Conservation (phyloP, 2,329 filamentous ascomycete genomes). For the Pseudogymnoascus sp. region DNA sequence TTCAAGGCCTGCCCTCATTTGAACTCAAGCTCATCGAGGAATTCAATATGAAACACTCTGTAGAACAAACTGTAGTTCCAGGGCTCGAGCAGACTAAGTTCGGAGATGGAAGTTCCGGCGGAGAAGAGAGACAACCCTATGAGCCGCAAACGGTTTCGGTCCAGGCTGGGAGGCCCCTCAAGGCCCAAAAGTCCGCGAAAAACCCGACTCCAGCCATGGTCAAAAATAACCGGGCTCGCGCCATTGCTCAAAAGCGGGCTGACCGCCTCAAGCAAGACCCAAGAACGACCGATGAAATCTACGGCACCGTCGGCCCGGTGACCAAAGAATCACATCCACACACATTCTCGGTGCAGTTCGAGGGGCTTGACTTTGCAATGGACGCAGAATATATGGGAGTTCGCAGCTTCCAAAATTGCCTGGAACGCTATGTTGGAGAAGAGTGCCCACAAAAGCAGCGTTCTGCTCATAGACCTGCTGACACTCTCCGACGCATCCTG, state of each 20-base stretch:
- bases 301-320: neutral
- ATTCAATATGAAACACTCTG: neutral
- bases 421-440: neutral
- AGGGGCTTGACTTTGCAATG: neutral
- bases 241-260: neutral
- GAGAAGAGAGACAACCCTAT: neutral
- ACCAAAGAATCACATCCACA: neutral
- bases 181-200: neutral
- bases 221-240: neutral
- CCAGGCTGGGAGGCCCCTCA: neutral
- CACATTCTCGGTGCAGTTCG: neutral
- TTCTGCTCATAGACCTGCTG: neutral
- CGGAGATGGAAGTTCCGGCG: neutral
- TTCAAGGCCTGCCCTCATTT: neutral
- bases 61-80: neutral
- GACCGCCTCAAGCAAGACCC: neutral
- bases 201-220: neutral
- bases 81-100: neutral
- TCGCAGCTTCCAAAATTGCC: neutral
- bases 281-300: neutral
- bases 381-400: neutral
- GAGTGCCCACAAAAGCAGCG: neutral
- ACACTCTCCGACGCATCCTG: neutral
- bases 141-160: neutral
- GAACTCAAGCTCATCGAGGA: neutral